These are phyloP conservation scores for Penicillium digitatum DNA, from an alignment of 2,329 filamentous ascomycete species.

Conservation along the genomic window DNA sequence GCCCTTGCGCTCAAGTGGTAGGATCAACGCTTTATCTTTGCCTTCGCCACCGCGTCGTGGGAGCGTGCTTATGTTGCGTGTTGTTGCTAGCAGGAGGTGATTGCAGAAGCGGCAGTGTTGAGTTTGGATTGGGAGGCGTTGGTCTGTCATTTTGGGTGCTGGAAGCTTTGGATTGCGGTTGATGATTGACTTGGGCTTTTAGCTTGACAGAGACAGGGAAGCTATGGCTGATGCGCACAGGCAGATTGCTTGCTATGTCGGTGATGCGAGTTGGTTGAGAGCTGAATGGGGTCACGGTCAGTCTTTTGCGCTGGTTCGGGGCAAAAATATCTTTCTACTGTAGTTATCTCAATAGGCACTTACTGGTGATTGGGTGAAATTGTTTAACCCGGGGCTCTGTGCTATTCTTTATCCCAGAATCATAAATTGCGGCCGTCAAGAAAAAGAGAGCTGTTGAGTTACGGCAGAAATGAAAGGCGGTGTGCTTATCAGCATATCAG, in stretches of 20 bases:
- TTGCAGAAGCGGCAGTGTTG: constrained; percentile 63
- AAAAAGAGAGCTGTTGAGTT: constrained; percentile 4
- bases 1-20: constrained; percentile 44
- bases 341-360: neutral
- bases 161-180: neutral
- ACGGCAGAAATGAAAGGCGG: constrained; percentile 2
- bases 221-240: neutral
- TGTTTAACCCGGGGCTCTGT: neutral
- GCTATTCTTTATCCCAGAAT: neutral
- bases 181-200: neutral
- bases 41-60: constrained; percentile 50
- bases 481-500: constrained; percentile 7
- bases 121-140: constrained; percentile 42
- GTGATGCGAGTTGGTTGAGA: neutral
- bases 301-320: neutral
- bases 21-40: constrained; percentile 55
- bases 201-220: neutral
- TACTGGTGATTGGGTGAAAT: neutral
- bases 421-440: neutral
- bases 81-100: constrained; percentile 60
- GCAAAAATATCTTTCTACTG: neutral
- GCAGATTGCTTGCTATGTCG: neutral
- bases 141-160: constrained; percentile 1
- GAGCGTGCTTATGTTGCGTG: constrained; percentile 50
- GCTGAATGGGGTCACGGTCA: neutral